Evolutionary conservation across 1,284 basidiomycete genomes (phyloP), one percentile per base, ranked within the genome.

Genomic region (Tremellales sp.): DNA sequence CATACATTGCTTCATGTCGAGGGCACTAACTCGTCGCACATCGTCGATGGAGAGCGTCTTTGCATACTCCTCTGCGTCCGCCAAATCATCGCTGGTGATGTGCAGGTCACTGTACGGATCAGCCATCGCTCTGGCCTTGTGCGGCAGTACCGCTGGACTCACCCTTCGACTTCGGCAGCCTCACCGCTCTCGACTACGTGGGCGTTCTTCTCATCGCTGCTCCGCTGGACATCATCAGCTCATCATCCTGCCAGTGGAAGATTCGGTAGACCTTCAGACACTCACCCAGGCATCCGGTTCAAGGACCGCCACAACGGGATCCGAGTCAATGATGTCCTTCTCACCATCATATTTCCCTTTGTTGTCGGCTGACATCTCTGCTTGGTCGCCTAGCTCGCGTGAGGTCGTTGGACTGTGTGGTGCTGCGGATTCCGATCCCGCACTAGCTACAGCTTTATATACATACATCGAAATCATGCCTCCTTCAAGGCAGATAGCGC

Each of bases 31-130:
- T 17, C 19, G 21, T 31, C 33, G 40, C 40, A 48, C 51, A 23
- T 53, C 43, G 33, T 60, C 57, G n/a, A 60, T 42, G 5, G 51
- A 39, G 58, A 62, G 57, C 11, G 42, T 45, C 12, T 43, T 42
- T 17, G 58, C 27, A 27, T 53, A 52, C 35, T 58, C 54, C 42
- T 58, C 62, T 15, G 56, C 51, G 3, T 41, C 52, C 19, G 45
- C 29, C 12, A 64, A 39, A 42, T 64, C 62, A 1, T 54, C 51
- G 5, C 40, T 46, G 35, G 62, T 64, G 25, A 56, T 42, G 23
- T 49, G 46, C 4, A 56, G 41, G 24, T 37, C 48, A n/a, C 52
- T 53, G n/a, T n/a, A n/a, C n/a, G n/a, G n/a, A n/a, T n/a, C n/a
- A n/a, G n/a, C n/a, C n/a, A n/a, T n/a, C n/a, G n/a, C n/a, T n/a